Conservation (phyloP, 2,329 filamentous ascomycete species). For the Macroventuria anomochaeta region DNA sequence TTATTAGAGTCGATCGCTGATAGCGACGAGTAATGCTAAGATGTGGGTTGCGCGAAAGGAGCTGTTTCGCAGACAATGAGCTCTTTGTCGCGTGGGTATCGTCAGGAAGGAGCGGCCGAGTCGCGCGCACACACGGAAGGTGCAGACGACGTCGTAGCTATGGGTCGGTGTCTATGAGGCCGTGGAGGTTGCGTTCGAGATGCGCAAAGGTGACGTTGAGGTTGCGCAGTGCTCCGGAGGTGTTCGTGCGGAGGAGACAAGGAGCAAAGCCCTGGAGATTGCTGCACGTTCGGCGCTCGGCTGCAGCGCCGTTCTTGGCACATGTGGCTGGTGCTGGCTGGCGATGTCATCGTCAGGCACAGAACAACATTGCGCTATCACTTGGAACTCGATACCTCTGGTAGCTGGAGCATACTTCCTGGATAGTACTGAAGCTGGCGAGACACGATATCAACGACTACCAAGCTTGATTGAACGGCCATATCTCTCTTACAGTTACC, state of each 20-base stretch:
- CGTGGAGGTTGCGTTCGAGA: conserved; percentile 7
- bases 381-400: not conserved
- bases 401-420: not conserved
- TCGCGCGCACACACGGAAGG: conserved; percentile 14
- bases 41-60: conserved; percentile 19
- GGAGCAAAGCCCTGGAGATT: conserved; percentile 5
- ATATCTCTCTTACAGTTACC: not conserved
- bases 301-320: conserved; percentile 16
- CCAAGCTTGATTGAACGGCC: not conserved
- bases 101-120: conserved; percentile 17
- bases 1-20: conserved; percentile 19
- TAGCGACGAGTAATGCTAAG: conserved; percentile 15
- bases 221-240: conserved; percentile 24
- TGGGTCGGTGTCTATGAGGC: not conserved
- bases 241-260: conserved; percentile 19
- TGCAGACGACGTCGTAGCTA: conserved; percentile 6
- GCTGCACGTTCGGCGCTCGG: conserved; percentile 14
- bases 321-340: conserved; percentile 23
- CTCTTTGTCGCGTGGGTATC: conserved; percentile 35
- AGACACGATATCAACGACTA: not conserved
- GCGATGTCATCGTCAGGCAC: conserved; percentile 23
- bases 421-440: too few relatives aligned
- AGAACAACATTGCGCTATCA: conserved; percentile 13
- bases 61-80: conserved; percentile 25
- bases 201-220: conserved; percentile 17